phyloP scores from a whole-genome alignment of 2,329 filamentous ascomycete species.

The Lasiodiplodia citricola region DNA sequence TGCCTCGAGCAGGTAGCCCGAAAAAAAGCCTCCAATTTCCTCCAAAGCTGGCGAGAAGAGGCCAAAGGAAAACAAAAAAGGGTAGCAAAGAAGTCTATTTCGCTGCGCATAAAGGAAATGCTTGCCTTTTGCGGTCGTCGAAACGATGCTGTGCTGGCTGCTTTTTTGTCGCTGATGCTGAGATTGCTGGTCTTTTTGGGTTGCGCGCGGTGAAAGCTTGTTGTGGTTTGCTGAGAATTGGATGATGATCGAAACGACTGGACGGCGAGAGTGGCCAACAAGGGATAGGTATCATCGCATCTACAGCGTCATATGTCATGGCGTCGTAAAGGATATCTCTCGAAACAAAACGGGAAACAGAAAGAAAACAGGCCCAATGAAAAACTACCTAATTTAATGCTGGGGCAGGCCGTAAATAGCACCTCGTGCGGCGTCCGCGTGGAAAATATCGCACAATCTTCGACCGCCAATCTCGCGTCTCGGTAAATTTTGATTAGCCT shows the following conservation, averaged over 20 bases:
- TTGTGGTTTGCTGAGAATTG: conserved; percentile 16
- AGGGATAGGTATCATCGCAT: conserved; percentile 32
- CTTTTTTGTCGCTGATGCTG: conserved; percentile 14
- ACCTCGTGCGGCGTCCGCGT: conserved; percentile 8
- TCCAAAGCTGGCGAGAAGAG: neutral
- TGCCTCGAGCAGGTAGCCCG: too few relatives aligned
- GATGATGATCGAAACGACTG: conserved; percentile 19
- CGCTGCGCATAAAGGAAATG: conserved; percentile 1
- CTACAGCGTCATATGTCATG: conserved; percentile 47
- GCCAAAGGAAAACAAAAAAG: neutral
- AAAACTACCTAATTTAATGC: conserved; percentile 26
- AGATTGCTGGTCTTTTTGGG: neutral
- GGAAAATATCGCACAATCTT: conserved; percentile 20
- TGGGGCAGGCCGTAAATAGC: conserved; percentile 13
- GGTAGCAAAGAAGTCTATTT: conserved; percentile 7
- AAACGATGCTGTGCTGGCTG: conserved; percentile 9
- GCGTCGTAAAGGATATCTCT: conserved; percentile 34
- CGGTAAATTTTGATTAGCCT: conserved; percentile 19
- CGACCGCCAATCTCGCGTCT: conserved; percentile 18
- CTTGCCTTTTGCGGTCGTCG: conserved; percentile 1
- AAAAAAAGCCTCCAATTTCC: neutral
- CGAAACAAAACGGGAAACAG: conserved; percentile 13
- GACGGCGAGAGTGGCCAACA: conserved; percentile 23
- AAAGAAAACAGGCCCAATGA: conserved; percentile 13
- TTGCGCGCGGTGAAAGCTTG: neutral